Conservation (phyloP, 768 basidiomycete genomes). For the Lentinula boryana region DNA sequence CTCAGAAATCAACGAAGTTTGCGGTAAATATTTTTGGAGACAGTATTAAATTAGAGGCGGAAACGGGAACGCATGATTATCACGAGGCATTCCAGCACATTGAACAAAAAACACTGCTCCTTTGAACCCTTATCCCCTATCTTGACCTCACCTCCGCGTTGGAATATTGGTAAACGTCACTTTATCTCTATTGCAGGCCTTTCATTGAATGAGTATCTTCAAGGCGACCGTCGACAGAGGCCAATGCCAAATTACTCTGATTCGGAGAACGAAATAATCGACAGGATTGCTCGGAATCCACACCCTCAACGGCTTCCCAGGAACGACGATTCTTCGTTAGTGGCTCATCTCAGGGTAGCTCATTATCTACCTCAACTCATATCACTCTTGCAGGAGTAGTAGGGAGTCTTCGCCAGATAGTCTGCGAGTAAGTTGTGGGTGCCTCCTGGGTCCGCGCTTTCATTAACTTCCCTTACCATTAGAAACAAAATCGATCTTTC, state of each 20-base stretch:
- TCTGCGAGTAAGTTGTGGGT: slow-evolving; percentile 26
- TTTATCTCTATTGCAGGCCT: not conserved
- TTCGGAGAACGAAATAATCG: slow-evolving; percentile 1
- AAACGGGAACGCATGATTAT: not conserved
- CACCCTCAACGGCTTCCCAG: slow-evolving; percentile 1
- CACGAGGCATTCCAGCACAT: not conserved
- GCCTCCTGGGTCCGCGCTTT: not conserved
- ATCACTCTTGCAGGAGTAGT: slow-evolving; percentile 38
- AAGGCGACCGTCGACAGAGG: not conserved
- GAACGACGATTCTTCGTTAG: slow-evolving; percentile 29
- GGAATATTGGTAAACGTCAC: not conserved
- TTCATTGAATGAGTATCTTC: not conserved
- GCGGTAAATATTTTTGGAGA: too few species aligned
- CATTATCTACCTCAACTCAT: not conserved
- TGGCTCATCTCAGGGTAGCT: not conserved
- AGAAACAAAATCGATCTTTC: slow-evolving; percentile 44
- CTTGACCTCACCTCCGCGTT: not conserved
- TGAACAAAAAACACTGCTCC: not conserved
- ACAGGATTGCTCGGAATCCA: slow-evolving; percentile 2
- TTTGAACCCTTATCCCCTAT: not conserved
- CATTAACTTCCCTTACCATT: slow-evolving; percentile 1
- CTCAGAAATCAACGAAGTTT: too few species aligned
- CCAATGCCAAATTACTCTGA: slow-evolving; percentile 3
- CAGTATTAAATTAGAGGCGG: too few species aligned
- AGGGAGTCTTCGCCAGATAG: slow-evolving; percentile 47